Base-by-base conservation (phyloP, 345 rosid species). In the Aegle marmelos region DNA sequence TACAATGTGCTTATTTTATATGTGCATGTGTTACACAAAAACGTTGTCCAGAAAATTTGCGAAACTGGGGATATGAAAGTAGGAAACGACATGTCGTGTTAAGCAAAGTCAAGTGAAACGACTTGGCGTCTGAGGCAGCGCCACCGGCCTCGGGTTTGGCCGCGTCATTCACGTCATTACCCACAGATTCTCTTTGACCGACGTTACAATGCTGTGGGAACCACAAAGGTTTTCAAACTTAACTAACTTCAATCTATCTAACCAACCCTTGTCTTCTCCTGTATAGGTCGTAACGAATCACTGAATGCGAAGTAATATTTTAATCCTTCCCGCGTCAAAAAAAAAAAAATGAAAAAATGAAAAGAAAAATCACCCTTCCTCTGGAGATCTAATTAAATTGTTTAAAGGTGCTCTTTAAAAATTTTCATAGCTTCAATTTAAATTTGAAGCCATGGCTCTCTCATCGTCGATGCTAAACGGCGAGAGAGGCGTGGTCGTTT, bases 401-500 rank as follows among this genome's bases (percentile, higher is more conserved):
- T 34, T 21, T 11, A 4, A 10, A 17, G 22, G 34, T 19, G 22
- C 30, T 72, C 66, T 37, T 14, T 7, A 25, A 28, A 34, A 65
- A 19, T 21, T 41, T 45, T 13, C 1, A 13, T 5, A 45, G 14
- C 17, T 17, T 53, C 6, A 27, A 45, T 27, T 31, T 8, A 53
- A 53, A 50, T 21, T 41, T 14, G 27, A 4, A 31, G 24, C 78
- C 63, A 74, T 85, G 89, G 33, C 84, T 73, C 70, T 77, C 33
- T 59, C 75, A 62, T 74, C 79, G 81, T 80, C 81, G 84, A 78
- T 74, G 80, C 24, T 87, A 25, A 92, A 83, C 81, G 99, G 99
- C 76, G 99, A 96, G 87, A 89, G 98, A 83, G 94, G 87, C 19
- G 91, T 96, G 62, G 97, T 94, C 13, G 72, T 83, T 54, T 81